A percentile compares a stretch with the other conserved stretches of the same genome.
Conservation (phyloP, 208 protist genomes). For the Kentomonas sorsogonicus region DNA sequence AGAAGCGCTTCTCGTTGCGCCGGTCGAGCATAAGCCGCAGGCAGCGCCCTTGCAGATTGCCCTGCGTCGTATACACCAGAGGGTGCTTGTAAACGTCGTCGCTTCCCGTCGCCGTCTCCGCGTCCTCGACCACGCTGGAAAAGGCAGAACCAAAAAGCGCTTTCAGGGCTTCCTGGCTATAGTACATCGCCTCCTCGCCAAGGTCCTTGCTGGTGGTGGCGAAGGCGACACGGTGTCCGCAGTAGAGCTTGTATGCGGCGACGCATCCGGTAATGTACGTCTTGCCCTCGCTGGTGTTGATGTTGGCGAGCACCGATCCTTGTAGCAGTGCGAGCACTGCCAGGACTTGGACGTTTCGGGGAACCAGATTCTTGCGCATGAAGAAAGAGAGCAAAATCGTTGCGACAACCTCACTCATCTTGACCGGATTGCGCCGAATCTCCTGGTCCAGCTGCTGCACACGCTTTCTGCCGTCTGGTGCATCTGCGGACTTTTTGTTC, state of each 20-base stretch:
- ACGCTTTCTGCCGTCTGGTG: neutral
- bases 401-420: neutral
- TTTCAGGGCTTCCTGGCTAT: too few relatives aligned
- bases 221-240: neutral
- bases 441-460: neutral
- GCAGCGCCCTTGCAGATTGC: neutral
- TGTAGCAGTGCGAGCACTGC: neutral
- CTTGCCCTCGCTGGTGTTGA: constrained; percentile 4
- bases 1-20: too few relatives aligned
- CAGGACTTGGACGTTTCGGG: neutral
- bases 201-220: neutral
- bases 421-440: neutral
- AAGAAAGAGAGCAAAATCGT: neutral
- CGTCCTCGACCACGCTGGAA: too few relatives aligned
- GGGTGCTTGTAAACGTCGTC: neutral
- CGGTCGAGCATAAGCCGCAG: too few relatives aligned
- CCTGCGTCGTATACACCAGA: neutral
- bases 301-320: neutral
- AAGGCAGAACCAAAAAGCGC: too few relatives aligned
- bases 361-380: neutral
- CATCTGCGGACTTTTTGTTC: neutral
- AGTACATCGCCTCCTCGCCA: too few relatives aligned
- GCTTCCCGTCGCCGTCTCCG: too few relatives aligned
- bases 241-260: neutral
- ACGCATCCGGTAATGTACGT: constrained; percentile 6